Conservation (phyloP, 169 alveolate species). For the Besnoitia besnoiti region DNA sequence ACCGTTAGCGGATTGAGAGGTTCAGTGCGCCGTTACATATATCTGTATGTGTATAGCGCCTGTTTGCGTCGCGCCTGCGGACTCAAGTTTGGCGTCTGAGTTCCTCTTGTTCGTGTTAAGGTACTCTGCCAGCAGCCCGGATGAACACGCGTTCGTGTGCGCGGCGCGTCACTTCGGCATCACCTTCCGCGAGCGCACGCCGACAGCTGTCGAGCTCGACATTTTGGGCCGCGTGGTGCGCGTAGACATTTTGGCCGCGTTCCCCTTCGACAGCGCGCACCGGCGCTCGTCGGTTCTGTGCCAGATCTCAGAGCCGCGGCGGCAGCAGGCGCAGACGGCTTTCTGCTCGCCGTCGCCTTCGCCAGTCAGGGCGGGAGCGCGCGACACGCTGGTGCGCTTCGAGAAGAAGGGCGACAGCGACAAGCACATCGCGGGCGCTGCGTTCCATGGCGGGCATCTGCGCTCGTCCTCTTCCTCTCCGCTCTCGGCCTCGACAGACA, state of each 20-base stretch:
- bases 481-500: no score
- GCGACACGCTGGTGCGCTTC: no score
- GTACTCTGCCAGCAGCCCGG: slow-evolving; percentile 88
- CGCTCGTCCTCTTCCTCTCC: no score
- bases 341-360: no score
- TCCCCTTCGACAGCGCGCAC: slow-evolving; percentile 48
- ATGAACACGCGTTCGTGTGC: slow-evolving; percentile 84
- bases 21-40: no score
- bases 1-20: no score
- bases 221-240: slow-evolving; percentile 23
- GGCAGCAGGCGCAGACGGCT: neutral
- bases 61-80: neutral
- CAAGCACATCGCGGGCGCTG: no score
- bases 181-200: neutral
- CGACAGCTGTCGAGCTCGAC: neutral
- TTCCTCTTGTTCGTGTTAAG: neutral
- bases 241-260: slow-evolving; percentile 10
- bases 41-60: neutral
- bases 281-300: slow-evolving; percentile 29
- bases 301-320: slow-evolving; percentile 32
- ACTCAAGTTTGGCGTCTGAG: neutral
- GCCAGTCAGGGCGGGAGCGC: no score
- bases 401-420: no score
- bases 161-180: slow-evolving; percentile 81
- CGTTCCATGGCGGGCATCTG: no score